Evolutionary conservation across 768 basidiomycete species (phyloP).

Genomic region (Mycena leptocephala): DNA sequence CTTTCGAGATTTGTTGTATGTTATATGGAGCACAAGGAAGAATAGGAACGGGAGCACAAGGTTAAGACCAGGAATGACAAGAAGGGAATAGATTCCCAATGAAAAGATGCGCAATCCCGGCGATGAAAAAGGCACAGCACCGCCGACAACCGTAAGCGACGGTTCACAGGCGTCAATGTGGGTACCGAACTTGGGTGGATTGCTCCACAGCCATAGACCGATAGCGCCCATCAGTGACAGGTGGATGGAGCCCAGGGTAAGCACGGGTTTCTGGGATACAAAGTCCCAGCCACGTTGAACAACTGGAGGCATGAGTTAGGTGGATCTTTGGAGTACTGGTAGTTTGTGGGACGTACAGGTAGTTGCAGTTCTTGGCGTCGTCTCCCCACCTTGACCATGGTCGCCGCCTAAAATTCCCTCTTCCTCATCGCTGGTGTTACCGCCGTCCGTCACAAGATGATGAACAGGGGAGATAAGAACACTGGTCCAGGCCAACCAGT

Average conservation of each 20-base stretch:
- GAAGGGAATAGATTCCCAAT: too few relatives aligned
- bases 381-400: too few relatives aligned
- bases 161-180: too few relatives aligned
- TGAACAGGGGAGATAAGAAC: background rate
- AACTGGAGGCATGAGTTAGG: background rate
- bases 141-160: too few relatives aligned
- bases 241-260: too few relatives aligned
- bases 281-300: background rate
- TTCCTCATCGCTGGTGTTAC: background rate
- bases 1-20: background rate
- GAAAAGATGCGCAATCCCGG: too few relatives aligned
- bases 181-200: too few relatives aligned
- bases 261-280: background rate
- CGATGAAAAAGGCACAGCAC: too few relatives aligned
- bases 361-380: background rate
- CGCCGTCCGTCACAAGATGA: background rate
- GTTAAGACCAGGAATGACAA: too few relatives aligned
- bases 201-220: too few relatives aligned
- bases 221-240: too few relatives aligned
- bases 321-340: background rate
- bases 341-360: background rate
- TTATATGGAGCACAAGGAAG: background rate
- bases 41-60: background rate
- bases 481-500: background rate
- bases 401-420: background rate